These are phyloP conservation scores for Phytophthora crassamura DNA, from an alignment of 352 stramenopile genomes.

Conservation along the genomic window DNA sequence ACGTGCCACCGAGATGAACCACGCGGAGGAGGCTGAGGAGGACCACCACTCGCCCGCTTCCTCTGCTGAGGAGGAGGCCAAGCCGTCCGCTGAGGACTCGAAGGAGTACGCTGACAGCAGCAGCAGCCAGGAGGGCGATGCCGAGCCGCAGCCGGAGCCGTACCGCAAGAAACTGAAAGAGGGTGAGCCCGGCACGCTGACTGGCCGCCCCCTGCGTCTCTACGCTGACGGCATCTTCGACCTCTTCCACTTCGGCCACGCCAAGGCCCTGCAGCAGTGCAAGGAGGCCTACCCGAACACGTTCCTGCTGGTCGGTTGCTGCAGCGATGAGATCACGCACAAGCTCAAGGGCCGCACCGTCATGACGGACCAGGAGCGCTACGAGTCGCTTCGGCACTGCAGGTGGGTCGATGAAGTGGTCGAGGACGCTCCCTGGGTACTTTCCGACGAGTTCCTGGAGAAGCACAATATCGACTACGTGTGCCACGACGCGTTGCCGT, in stretches of 20 bases:
- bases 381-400: conserved; percentile 86
- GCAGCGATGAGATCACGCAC: conserved; percentile 88
- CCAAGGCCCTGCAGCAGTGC: conserved; percentile 87
- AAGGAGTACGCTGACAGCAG: conserved; percentile 34
- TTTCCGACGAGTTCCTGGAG: conserved; percentile 85
- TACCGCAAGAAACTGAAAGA: conserved; percentile 68
- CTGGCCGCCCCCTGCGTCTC: conserved; percentile 77
- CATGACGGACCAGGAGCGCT: conserved; percentile 90
- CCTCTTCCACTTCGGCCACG: conserved; percentile 91
- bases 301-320: conserved; percentile 87
- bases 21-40: conserved; percentile 40
- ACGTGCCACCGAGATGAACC: conserved; percentile 49
- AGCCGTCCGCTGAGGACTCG: background rate
- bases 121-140: conserved; percentile 34
- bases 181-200: conserved; percentile 74
- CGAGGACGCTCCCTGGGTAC: conserved; percentile 87
- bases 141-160: conserved; percentile 49
- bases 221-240: conserved; percentile 92
- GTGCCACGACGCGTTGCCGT: conserved; percentile 89
- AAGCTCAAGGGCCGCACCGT: conserved; percentile 89
- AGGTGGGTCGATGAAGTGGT: conserved; percentile 90
- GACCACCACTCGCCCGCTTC: conserved; percentile 21
- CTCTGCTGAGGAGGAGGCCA: conserved; percentile 26
- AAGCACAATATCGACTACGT: conserved; percentile 90
- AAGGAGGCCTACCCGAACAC: conserved; percentile 89